Evolutionary conservation across 192 early-diverging fungal species (phyloP).

Genomic region (Linnemannia zychae): DNA sequence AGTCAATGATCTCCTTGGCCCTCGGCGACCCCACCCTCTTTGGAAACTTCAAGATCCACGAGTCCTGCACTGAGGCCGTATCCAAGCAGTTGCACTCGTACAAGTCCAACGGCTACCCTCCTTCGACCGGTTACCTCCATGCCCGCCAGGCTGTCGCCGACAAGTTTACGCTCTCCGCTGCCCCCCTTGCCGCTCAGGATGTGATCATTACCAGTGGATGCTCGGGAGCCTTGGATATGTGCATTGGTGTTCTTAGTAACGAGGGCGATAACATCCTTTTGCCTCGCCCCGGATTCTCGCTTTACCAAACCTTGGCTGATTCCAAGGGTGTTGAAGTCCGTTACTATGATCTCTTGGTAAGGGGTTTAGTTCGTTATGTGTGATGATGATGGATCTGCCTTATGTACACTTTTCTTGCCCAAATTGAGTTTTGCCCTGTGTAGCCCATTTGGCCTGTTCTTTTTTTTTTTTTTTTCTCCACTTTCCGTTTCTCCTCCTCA

Average conservation of each 20-base stretch:
- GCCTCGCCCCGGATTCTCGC: slow-evolving; percentile 87
- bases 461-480: neutral
- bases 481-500: neutral
- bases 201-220: slow-evolving; percentile 87
- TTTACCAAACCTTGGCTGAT: slow-evolving; percentile 86
- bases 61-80: slow-evolving; percentile 79
- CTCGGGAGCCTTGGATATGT: slow-evolving; percentile 83
- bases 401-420: neutral
- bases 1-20: slow-evolving; percentile 76
- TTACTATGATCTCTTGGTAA: slow-evolving; percentile 84
- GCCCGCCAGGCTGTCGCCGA: slow-evolving; percentile 85
- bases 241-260: slow-evolving; percentile 78
- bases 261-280: slow-evolving; percentile 89
- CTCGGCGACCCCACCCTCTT: slow-evolving; percentile 90
- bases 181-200: slow-evolving; percentile 80
- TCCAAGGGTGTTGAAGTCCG: slow-evolving; percentile 82
- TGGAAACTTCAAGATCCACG: slow-evolving; percentile 90
- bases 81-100: slow-evolving; percentile 74
- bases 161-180: slow-evolving; percentile 75
- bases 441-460: too few relatives aligned
- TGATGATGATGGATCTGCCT: neutral
- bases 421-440: slow-evolving; percentile 4
- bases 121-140: slow-evolving; percentile 73
- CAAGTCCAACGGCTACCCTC: slow-evolving; percentile 88
- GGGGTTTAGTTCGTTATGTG: slow-evolving; percentile 8